Conservation (phyloP, 441 rosid genomes). For the Brassica hybrid region DNA sequence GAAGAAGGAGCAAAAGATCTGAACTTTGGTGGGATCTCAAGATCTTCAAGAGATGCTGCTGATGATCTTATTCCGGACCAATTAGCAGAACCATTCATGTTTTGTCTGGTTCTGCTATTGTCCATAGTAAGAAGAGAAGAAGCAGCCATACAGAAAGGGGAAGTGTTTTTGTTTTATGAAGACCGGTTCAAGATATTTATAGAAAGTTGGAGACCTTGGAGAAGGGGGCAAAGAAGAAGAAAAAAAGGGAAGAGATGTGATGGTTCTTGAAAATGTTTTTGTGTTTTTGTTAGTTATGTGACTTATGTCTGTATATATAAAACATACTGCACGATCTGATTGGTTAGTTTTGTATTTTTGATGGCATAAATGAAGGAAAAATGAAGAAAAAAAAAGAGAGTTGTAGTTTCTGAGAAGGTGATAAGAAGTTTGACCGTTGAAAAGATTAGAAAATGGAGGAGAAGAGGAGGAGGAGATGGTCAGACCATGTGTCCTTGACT, state of each 20-base stretch:
- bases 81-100: slow-evolving; percentile 40
- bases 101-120: slow-evolving; percentile 37
- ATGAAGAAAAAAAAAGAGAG: background rate
- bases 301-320: slow-evolving; percentile 11
- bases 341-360: slow-evolving; percentile 6
- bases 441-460: slow-evolving; percentile 36
- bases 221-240: slow-evolving; percentile 27
- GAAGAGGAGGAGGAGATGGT: slow-evolving; percentile 42
- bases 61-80: slow-evolving; percentile 46
- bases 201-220: slow-evolving; percentile 37
- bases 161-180: slow-evolving; percentile 28
- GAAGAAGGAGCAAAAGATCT: slow-evolving; percentile 58
- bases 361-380: background rate
- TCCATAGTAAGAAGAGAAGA: slow-evolving; percentile 49
- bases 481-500: slow-evolving; percentile 85
- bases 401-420: slow-evolving; percentile 66
- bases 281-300: slow-evolving; percentile 13
- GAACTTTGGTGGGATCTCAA: slow-evolving; percentile 52
- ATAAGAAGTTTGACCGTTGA: slow-evolving; percentile 88
- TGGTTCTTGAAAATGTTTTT: slow-evolving; percentile 2
- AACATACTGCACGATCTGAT: slow-evolving; percentile 21
- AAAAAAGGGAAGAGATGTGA: slow-evolving; percentile 8
- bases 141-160: slow-evolving; percentile 44
- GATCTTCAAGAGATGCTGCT: slow-evolving; percentile 42
- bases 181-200: slow-evolving; percentile 38